Evolutionary conservation across 768 basidiomycete genomes (phyloP).

Genomic region (Hygrophoropsis aurantiaca): DNA sequence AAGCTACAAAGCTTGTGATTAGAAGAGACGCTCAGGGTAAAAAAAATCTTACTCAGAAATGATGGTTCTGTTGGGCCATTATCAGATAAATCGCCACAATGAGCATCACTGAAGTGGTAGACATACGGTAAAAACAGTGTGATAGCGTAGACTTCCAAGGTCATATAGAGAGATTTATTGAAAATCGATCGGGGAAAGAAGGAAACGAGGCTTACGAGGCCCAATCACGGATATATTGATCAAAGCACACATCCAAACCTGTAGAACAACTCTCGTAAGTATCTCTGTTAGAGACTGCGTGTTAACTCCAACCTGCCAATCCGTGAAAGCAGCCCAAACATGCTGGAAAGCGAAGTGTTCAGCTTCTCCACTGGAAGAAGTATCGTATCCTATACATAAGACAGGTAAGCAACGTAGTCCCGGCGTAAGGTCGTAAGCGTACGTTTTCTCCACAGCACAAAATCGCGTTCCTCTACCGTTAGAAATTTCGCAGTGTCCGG

Average conservation of each 20-base stretch:
- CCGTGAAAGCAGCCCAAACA: constrained; percentile 49
- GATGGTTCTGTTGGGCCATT: constrained; percentile 45
- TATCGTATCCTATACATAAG: constrained; percentile 45
- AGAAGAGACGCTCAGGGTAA: not conserved
- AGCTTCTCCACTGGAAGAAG: constrained; percentile 57
- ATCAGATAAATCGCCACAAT: not conserved
- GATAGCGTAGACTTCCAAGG: constrained; percentile 54
- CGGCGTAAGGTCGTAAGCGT: not conserved
- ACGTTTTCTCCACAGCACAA: constrained; percentile 58
- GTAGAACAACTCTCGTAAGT: not conserved
- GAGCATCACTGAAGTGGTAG: not conserved
- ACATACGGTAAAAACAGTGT: constrained; percentile 63
- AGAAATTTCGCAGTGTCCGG: constrained; percentile 59
- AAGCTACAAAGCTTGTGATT: constrained; percentile 37
- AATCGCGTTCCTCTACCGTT: constrained; percentile 58
- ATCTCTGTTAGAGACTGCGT: not conserved
- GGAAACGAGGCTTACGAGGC: constrained; percentile 49
- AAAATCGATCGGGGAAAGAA: not conserved
- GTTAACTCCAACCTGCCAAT: constrained; percentile 56
- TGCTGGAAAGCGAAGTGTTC: constrained; percentile 58
- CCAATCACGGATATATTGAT: constrained; percentile 57
- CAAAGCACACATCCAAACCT: constrained; percentile 56
- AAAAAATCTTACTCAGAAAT: constrained; percentile 43
- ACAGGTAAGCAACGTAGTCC: not conserved
- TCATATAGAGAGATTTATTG: not conserved